phyloP scores from a whole-genome alignment of 768 basidiomycete species.

The Pleurotus tuoliensis region DNA sequence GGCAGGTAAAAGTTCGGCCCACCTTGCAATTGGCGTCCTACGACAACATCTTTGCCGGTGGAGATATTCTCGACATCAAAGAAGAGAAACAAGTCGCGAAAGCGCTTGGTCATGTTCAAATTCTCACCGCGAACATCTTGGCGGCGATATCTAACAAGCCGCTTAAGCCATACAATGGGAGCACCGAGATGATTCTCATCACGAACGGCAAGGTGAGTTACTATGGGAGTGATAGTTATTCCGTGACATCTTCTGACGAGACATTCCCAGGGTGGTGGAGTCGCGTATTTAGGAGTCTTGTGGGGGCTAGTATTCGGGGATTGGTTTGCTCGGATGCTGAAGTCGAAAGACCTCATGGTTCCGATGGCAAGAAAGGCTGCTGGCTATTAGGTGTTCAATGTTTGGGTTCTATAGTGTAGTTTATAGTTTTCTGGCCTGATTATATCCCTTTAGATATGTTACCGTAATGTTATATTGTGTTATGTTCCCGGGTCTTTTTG shows the following conservation, averaged over 20 bases:
- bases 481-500: too few species aligned
- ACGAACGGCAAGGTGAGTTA: constrained; percentile 48
- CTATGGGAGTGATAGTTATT: not conserved
- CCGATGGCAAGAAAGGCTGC: not conserved
- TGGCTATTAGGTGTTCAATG: not conserved
- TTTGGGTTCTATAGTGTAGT: too few species aligned
- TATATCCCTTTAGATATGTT: too few species aligned
- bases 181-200: constrained; percentile 49
- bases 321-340: constrained; percentile 30
- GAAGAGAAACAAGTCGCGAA: constrained; percentile 62
- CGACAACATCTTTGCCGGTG: constrained; percentile 58
- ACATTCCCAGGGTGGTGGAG: constrained; percentile 28
- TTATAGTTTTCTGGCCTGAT: too few species aligned
- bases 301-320: constrained; percentile 43
- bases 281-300: constrained; percentile 34
- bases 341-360: constrained; percentile 21
- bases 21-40: constrained; percentile 53
- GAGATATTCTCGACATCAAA: constrained; percentile 59
- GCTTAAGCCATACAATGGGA: constrained; percentile 43
- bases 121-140: constrained; percentile 49
- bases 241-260: not conserved
- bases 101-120: constrained; percentile 34
- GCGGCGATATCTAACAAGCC: constrained; percentile 31
- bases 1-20: constrained; percentile 46
- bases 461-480: too few species aligned